Evolutionary conservation across 2,329 filamentous ascomycete species (phyloP), one percentile per base, ranked within the genome.

Genomic region (Diaporthe citri): DNA sequence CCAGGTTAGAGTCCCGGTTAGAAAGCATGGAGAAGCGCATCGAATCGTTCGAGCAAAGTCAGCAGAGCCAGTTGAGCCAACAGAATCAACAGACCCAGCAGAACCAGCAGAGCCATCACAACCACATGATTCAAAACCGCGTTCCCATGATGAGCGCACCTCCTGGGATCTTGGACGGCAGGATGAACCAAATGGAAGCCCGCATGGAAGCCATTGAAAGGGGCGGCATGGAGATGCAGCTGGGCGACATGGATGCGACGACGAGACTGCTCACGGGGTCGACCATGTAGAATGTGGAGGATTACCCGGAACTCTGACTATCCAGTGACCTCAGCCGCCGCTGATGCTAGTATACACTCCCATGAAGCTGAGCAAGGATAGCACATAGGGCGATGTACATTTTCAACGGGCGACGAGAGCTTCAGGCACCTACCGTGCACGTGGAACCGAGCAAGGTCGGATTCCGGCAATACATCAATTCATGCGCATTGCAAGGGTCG

Each of bases 21-120:
- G 88, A 89, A 77, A 86, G 85, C 60, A 87, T 90, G 64, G 87
- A 88, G 77, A 84, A 87, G 79, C 86, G 86, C 3, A 84, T 90
- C 10, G 88, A 90, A 25, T 85, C 85, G 60, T 84, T 91, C 43
- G 89, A 91, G 79, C 81, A 82, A 74, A 78, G 78, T 17, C 78
- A 82, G 22, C 75, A 76, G 36, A 75, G 60, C 9, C 74, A 75
- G 36, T 59, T 73, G 62, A 64, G 71, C 22, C 75, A 76, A 28
- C 71, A 74, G 22, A 67, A 66, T 17, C 71, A 73, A 22, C 71
- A 74, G 51, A 69, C 70, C 20, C 74, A 76, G 72, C 74, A 74
- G n/a, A 59, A 36, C 39, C 72, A 74, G 55, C 73, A 69, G 34
- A 76, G 59, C 2, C 75, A 76, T 34, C 75, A 76, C 39, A 76